A percentile compares a stretch with the other conserved stretches of the same genome.
These are phyloP conservation scores for Collybiopsis confluens DNA, from an alignment of 768 basidiomycete species.

Conservation along the genomic window DNA sequence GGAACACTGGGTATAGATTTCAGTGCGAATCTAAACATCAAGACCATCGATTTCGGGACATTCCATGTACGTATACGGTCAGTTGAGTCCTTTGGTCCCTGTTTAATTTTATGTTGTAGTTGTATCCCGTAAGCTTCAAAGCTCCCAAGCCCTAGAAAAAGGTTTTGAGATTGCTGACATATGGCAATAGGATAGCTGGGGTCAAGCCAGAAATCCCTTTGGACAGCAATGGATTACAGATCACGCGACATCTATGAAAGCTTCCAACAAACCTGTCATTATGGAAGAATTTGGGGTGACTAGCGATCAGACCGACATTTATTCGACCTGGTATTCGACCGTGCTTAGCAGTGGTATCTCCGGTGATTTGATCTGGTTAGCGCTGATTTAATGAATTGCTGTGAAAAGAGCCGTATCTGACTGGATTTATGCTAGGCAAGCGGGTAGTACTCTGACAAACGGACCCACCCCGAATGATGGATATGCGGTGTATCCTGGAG, in stretches of 20 bases:
- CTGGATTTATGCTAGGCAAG: slow-evolving; percentile 18
- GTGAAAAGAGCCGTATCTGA: too few species aligned
- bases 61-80: slow-evolving; percentile 37
- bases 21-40: slow-evolving; percentile 51
- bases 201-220: slow-evolving; percentile 45
- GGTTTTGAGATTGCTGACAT: slow-evolving; percentile 19
- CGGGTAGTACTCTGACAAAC: slow-evolving; percentile 20
- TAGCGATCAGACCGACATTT: slow-evolving; percentile 16
- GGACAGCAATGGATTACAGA: slow-evolving; percentile 60
- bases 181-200: slow-evolving; percentile 34
- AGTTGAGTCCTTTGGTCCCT: too few species aligned
- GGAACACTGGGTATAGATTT: slow-evolving; percentile 61
- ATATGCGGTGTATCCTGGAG: slow-evolving; percentile 41
- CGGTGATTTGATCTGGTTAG: slow-evolving; percentile 62
- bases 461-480: slow-evolving; percentile 26
- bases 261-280: slow-evolving; percentile 56
- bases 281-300: slow-evolving; percentile 35
- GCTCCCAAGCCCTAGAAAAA: not conserved
- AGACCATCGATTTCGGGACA: slow-evolving; percentile 62
- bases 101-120: not conserved
- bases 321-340: slow-evolving; percentile 50
- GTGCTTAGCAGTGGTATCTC: slow-evolving; percentile 48
- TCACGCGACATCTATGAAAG: slow-evolving; percentile 49
- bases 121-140: slow-evolving; percentile 27
- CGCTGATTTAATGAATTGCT: too few species aligned